Evolutionary conservation across 176 grass and related monocot genomes (phyloP), one percentile per base, ranked within the genome.

Genomic region (Saccharum officinarum): DNA sequence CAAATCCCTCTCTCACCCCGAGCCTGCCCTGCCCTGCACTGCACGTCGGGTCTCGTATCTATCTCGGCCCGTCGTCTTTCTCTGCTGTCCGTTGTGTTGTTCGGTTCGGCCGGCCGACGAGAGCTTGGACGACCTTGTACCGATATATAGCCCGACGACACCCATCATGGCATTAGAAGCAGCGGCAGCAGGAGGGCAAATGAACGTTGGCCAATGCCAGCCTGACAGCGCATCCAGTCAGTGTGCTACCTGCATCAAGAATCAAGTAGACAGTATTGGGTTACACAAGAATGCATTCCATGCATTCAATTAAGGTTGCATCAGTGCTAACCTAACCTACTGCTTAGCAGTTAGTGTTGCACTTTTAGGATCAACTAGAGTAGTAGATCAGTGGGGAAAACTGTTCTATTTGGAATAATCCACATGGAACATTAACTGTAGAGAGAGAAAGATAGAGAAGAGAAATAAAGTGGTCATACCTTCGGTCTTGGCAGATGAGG

Each of bases 1-100:
- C 80, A 89, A 46, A 38, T 77, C 65, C 86, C 69, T 94, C n/a
- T n/a, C 89, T 86, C 69, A 36, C 75, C 73, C 49, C 67, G 92
- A 73, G 69, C 61, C 64, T 23, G 54, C 23, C n/a, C n/a, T n/a
- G n/a, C n/a, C 13, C 23, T 26, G 7, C 13, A 62, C n/a, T 61
- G 60, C 25, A 72, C 22, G 69, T 26, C 26, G 69, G 69, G 39
- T 72, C 26, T 40, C 40, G 39, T 61, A 54, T 61, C 20, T 42
- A 44, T 45, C 69, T 71, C 11, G 39, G 69, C 0, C 57, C 57
- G 22, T n/a, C 69, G n/a, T 72, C 41, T 16, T 13, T 3, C 16
- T 49, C 49, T 54, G 46, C 49, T 50, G 30, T n/a, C 9, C 18
- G 22, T 23, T 23, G 55, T 23, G 22, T 23, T 23, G n/a, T 61